Evolutionary conservation across 495 filamentous ascomycete species (phyloP).

Genomic region (Corynascus novoguineensis): DNA sequence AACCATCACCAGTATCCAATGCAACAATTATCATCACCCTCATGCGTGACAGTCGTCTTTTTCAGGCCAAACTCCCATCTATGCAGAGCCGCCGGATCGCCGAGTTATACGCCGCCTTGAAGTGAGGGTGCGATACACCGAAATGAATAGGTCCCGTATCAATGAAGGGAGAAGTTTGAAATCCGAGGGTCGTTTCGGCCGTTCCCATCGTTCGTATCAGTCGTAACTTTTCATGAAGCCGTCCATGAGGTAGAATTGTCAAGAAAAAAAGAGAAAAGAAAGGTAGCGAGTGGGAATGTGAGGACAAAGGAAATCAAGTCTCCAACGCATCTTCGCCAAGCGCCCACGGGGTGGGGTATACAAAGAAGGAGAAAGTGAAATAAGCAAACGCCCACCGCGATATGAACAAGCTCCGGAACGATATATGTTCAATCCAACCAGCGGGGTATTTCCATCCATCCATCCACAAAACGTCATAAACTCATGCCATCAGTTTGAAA

Average conservation of each 20-base stretch:
- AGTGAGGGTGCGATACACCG: neutral
- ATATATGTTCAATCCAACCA: slow-evolving; percentile 22
- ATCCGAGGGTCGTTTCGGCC: slow-evolving; percentile 4
- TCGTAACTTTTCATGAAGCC: slow-evolving; percentile 12
- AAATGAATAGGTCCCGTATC: slow-evolving; percentile 5
- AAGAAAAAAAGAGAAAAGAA: slow-evolving; percentile 1
- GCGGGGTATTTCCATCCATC: slow-evolving; percentile 16
- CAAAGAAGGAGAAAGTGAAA: slow-evolving; percentile 4
- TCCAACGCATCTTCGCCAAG: neutral
- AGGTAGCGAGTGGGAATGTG: slow-evolving; percentile 2
- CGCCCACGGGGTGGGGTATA: slow-evolving; percentile 3
- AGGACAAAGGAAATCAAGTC: slow-evolving; percentile 11
- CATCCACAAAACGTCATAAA: neutral
- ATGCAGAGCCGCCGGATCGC: neutral
- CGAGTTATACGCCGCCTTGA: neutral
- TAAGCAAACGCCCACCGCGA: slow-evolving; percentile 14
- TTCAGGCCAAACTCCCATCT: slow-evolving; percentile 13
- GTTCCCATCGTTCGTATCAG: slow-evolving; percentile 6
- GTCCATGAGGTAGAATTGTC: slow-evolving; percentile 3
- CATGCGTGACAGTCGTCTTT: slow-evolving; percentile 14
- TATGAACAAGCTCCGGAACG: slow-evolving; percentile 17
- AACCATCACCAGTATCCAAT: neutral
- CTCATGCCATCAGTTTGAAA: slow-evolving; percentile 3
- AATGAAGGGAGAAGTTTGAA: neutral
- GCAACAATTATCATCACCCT: slow-evolving; percentile 5